Evolutionary conservation across 176 grass and related monocot genomes (phyloP).

Genomic region (Aegilops tauschii): DNA sequence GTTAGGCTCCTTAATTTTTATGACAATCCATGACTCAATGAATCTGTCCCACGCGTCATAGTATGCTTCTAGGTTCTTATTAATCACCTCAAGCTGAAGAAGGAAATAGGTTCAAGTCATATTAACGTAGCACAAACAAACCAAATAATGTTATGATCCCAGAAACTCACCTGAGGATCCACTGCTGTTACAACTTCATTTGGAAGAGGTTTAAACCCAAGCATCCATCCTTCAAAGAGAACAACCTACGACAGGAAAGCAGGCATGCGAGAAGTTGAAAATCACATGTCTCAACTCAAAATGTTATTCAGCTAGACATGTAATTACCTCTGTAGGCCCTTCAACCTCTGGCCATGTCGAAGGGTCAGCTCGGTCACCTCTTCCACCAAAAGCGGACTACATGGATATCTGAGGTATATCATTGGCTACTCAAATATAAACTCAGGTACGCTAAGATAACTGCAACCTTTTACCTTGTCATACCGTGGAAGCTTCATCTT

Average conservation of each 20-base stretch:
- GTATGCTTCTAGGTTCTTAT: slow-evolving; percentile 85
- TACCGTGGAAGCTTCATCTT: slow-evolving; percentile 98
- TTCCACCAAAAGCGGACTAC: slow-evolving; percentile 95
- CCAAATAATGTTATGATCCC: slow-evolving; percentile 11
- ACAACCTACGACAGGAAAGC: slow-evolving; percentile 61
- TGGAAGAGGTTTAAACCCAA: slow-evolving; percentile 95
- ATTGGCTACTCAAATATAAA: slow-evolving; percentile 32
- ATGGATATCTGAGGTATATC: slow-evolving; percentile 43
- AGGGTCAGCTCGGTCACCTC: slow-evolving; percentile 91
- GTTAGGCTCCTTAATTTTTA: slow-evolving; percentile 92
- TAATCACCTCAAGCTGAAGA: slow-evolving; percentile 85
- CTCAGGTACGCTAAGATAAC: slow-evolving; percentile 12
- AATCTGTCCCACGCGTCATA: slow-evolving; percentile 97
- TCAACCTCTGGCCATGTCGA: slow-evolving; percentile 84
- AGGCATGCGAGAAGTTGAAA: slow-evolving; percentile 26
- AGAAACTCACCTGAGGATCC: slow-evolving; percentile 65
- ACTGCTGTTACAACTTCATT: slow-evolving; percentile 85
- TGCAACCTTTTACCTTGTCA: slow-evolving; percentile 78
- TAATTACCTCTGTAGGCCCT: slow-evolving; percentile 83
- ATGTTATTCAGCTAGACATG: background rate
- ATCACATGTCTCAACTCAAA: slow-evolving; percentile 12
- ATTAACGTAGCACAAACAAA: slow-evolving; percentile 16
- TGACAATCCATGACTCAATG: slow-evolving; percentile 89
- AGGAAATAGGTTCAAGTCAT: slow-evolving; percentile 5
- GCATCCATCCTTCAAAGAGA: slow-evolving; percentile 99